Evolutionary conservation across 352 stramenopile genomes (phyloP).

Genomic region (Pythium myriotylum): DNA sequence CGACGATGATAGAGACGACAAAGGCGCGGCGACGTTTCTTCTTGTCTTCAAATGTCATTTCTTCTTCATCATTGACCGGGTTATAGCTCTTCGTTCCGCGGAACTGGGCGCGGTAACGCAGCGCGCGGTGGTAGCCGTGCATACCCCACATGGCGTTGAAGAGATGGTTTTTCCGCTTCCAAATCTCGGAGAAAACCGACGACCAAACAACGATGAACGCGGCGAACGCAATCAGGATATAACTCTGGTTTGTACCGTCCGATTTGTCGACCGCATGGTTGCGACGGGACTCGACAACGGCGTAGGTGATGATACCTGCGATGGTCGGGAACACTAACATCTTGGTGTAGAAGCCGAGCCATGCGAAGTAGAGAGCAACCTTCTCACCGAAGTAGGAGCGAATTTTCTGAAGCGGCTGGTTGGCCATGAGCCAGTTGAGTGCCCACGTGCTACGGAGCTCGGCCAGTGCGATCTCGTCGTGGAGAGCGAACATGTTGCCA

Average conservation of each 20-base stretch:
- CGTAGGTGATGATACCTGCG: slow-evolving; percentile 77
- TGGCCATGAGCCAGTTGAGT: slow-evolving; percentile 70
- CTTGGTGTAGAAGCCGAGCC: slow-evolving; percentile 93
- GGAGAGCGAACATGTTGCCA: slow-evolving; percentile 86
- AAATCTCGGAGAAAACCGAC: slow-evolving; percentile 85
- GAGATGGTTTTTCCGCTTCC: slow-evolving; percentile 87
- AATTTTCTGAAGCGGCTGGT: slow-evolving; percentile 88
- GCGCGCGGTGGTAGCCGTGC: slow-evolving; percentile 67
- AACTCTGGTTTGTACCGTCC: slow-evolving; percentile 50
- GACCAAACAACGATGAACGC: slow-evolving; percentile 89
- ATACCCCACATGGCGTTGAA: slow-evolving; percentile 87
- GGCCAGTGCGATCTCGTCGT: slow-evolving; percentile 69
- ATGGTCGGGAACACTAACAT: slow-evolving; percentile 86
- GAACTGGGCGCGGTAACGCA: slow-evolving; percentile 87
- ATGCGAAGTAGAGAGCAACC: slow-evolving; percentile 92
- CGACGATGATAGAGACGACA: slow-evolving; percentile 55
- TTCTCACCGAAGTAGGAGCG: slow-evolving; percentile 92
- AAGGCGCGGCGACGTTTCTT: slow-evolving; percentile 57
- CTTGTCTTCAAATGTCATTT: slow-evolving; percentile 71
- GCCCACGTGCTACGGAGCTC: slow-evolving; percentile 81
- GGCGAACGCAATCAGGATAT: slow-evolving; percentile 78
- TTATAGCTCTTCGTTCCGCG: slow-evolving; percentile 75
- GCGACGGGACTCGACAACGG: slow-evolving; percentile 40
- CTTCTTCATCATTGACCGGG: slow-evolving; percentile 59
- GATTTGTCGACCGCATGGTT: slow-evolving; percentile 34